Conservation (phyloP, 441 rosid genomes). For the Pelargonium citronellum region DNA sequence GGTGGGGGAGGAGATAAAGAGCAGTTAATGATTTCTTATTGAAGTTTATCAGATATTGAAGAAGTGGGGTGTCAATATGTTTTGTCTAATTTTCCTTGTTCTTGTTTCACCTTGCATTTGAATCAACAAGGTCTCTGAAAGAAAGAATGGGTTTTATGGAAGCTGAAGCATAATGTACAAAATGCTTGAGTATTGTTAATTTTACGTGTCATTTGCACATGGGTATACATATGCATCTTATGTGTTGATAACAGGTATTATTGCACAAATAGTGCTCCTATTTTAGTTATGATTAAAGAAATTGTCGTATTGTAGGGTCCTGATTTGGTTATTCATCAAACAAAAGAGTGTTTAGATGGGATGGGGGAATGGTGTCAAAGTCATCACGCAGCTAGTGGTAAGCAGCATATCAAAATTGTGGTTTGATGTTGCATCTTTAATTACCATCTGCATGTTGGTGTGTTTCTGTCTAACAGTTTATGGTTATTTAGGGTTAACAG, state of each 20-base stretch:
- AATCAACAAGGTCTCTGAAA: background rate
- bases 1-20: background rate
- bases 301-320: constrained; percentile 60
- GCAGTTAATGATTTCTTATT: background rate
- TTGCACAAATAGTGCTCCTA: constrained; percentile 9
- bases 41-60: background rate
- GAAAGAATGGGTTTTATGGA: background rate
- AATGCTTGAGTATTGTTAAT: background rate
- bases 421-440: constrained; percentile 5
- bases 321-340: constrained; percentile 78
- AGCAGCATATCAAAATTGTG: constrained; percentile 19
- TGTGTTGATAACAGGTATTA: background rate
- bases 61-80: background rate
- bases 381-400: constrained; percentile 91
- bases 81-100: background rate
- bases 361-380: constrained; percentile 90
- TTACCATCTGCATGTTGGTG: background rate
- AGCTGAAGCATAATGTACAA: background rate
- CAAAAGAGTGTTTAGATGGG: constrained; percentile 58
- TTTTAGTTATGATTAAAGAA: constrained; percentile 1
- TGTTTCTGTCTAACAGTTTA: constrained; percentile 13
- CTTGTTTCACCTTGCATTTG: background rate
- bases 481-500: constrained; percentile 56
- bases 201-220: background rate
- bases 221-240: too few species aligned